Evolutionary conservation across 148 eudicot genomes (phyloP), one percentile per base, ranked within the genome.

Genomic region (Chenopodium suecicum): DNA sequence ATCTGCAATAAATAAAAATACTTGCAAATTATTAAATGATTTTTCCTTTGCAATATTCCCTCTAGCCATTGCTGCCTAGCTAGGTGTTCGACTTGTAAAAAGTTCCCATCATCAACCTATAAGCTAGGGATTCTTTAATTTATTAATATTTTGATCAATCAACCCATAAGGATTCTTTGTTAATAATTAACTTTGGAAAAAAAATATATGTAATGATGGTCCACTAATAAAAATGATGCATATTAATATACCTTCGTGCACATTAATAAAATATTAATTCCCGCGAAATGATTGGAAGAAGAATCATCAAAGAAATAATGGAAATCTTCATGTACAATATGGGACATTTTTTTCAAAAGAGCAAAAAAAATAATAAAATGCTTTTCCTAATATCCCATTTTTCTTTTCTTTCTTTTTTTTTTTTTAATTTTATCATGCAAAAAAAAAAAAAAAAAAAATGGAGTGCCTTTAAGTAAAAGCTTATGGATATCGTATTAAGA

Each of bases 41-140:
- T 78, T 7, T 13, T 47, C n/a, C 64, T 78, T 78, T 25, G 41
- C 60, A 66, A 16, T 41, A 66, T 78, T 78, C 80, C 80, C 47
- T 27, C 72, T 65, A 65, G 72, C 34, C 12, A 10, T 50, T 27
- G n/a, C 54, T 34, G 63, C 77, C 77, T 74, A 74, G 63, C 77
- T 74, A 74, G 63, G 56, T 31, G 29, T 44, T 27, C 50, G n/a
- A 48, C 48, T 76, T 67, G 56, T 63, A 47, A 78, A 78, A 64
- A 66, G 73, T 78, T 78, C 32, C 54, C 50, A 63, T 77, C 70
- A 76, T 76, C 69, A 60, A 56, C 78, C 78, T 75, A 75, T 32
- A 56, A 37, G 44, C 44, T 37, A 37, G 44, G 16, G 79, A 76
- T 76, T 76, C 79, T 76, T 34, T 31, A 9, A 22, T 76, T 50